These are phyloP conservation scores for Striga hermonthica DNA, from an alignment of 305 asterid species.

Conservation along the genomic window DNA sequence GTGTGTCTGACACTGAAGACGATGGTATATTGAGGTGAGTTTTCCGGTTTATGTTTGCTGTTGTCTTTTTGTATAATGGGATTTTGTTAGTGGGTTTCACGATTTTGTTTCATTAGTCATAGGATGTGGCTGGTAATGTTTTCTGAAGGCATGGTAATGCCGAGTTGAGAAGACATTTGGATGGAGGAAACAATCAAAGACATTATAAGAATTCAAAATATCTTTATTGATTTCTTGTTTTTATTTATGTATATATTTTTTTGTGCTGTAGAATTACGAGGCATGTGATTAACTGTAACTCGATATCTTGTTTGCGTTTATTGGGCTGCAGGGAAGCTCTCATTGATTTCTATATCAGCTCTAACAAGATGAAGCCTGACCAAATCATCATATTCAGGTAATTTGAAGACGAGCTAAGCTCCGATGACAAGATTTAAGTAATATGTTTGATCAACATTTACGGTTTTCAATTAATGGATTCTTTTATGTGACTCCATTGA, in stretches of 20 bases:
- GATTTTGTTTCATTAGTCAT: no score
- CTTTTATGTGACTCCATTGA: background rate
- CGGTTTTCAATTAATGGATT: background rate
- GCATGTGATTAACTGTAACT: background rate
- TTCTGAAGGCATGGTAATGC: no score
- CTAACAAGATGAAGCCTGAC: conserved; percentile 55
- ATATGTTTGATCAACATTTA: background rate
- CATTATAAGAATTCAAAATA: no score
- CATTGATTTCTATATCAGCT: conserved; percentile 51
- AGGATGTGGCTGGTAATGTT: no score
- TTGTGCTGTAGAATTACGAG: background rate
- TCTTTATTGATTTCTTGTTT: no score
- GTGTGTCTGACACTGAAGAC: conserved; percentile 56
- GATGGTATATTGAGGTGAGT: conserved; percentile 73
- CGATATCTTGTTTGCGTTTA: conserved; percentile 7
- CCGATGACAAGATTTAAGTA: background rate
- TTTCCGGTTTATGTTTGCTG: conserved; percentile 1
- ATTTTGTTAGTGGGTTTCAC: no score
- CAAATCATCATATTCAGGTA: conserved; percentile 67
- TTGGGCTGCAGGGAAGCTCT: conserved; percentile 52
- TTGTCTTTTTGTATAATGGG: background rate
- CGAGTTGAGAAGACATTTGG: no score
- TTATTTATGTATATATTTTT: no score
- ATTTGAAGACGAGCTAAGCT: background rate
- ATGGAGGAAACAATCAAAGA: no score